Evolutionary conservation across 768 basidiomycete genomes (phyloP), one percentile per base, ranked within the genome.

Genomic region (Fomitopsis pulvina): DNA sequence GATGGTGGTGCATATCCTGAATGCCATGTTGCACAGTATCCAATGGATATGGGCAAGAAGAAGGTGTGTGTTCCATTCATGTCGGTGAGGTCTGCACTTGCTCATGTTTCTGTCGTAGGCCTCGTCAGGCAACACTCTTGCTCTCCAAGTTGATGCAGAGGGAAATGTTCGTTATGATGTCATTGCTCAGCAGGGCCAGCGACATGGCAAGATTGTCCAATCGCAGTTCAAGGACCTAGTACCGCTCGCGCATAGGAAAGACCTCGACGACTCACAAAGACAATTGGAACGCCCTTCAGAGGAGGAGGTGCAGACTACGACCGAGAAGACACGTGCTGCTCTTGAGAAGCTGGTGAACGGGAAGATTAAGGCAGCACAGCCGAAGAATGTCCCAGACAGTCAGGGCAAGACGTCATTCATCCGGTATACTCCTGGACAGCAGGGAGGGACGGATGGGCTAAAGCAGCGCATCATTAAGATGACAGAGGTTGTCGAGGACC

Each of bases 381-480:
- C 96, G 0, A 97, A 96, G 71, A 85, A 94, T 57, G 86, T 98
- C 4, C 88, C 92, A 1, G 90, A 88, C 56, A 74, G 76, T 28
- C 84, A 87, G 54, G 87, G 86, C 5, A 88, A 88, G 67, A 85
- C 92, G 0, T 74, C 81, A 8, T 99, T 92, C 67, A 91, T 99
- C 55, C 87, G 96, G 14, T 99, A 99, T 64, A 99, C 96, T 12
- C 94, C 95, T 7, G 92, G 92, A 8, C 91, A 93, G 60, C 90
- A 93, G 65, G 78, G 76, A 57, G 81, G 80, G 32, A 71, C 76
- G 24, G 72, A 72, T 26, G 86, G 80, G 4, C 65, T 92, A 60
- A 88, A 94, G 65, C 96, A 99, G 66, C 74, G 95, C 49, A 97
- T 99, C 60, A 98, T 99, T 69, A 99, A 99, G 68, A 97, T 99